These are phyloP conservation scores for Keqinozyma sinolaborantium DNA, from an alignment of 1,139 yeast species.

Conservation along the genomic window DNA sequence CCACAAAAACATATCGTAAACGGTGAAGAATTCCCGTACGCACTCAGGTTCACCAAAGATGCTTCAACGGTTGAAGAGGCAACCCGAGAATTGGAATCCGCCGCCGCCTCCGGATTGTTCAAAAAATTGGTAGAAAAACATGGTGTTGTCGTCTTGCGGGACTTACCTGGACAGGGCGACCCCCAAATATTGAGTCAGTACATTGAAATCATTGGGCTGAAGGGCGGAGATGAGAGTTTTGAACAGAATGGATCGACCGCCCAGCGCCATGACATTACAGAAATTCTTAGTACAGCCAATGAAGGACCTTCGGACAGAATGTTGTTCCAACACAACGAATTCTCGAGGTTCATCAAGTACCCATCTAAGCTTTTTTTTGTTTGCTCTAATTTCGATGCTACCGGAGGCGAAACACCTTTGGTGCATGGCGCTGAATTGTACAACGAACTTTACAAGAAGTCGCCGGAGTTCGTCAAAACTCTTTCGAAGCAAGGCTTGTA, in stretches of 20 bases:
- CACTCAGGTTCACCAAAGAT: conserved; percentile 2
- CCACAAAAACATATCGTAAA: conserved; percentile 3
- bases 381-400: conserved; percentile 11
- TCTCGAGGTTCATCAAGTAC: conserved; percentile 20
- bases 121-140: conserved; percentile 14
- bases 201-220: conserved; percentile 14
- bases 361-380: conserved; percentile 22
- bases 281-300: conserved; percentile 21
- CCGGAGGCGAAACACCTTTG: conserved; percentile 25
- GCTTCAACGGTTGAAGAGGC: conserved; percentile 2
- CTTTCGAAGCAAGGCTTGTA: conserved; percentile 17
- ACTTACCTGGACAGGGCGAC: conserved; percentile 14
- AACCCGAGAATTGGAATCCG: conserved; percentile 7
- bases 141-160: conserved; percentile 20
- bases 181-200: conserved; percentile 15
- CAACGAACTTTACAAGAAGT: conserved; percentile 11
- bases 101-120: conserved; percentile 14
- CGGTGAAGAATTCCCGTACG: conserved; percentile 7
- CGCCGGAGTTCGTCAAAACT: conserved; percentile 18
- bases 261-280: conserved; percentile 17
- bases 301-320: conserved; percentile 17
- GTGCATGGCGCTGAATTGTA: conserved; percentile 27
- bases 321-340: conserved; percentile 26
- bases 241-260: conserved; percentile 23
- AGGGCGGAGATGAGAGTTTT: conserved; percentile 15